A percentile compares a stretch with the other conserved stretches of the same genome.
These are phyloP conservation scores for Talaromyces adpressus DNA, from an alignment of 495 filamentous ascomycete genomes.

Conservation along the genomic window DNA sequence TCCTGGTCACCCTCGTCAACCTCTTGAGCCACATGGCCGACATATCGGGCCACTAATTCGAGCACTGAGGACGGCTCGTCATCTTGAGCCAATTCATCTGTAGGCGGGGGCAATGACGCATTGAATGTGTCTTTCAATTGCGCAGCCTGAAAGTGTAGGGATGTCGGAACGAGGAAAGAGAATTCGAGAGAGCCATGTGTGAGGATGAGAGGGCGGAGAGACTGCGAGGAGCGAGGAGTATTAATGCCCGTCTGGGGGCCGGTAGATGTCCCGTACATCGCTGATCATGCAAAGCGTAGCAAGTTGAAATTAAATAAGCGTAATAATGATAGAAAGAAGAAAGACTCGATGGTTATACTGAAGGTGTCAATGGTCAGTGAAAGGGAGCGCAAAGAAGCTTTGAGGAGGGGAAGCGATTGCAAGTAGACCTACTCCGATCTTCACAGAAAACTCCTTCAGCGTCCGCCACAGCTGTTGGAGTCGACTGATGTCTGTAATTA, in stretches of 20 bases:
- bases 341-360: constrained; percentile 1
- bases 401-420: constrained; percentile 4
- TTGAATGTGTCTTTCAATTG: constrained; percentile 84
- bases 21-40: constrained; percentile 79
- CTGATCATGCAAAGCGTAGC: neutral
- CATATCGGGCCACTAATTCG: constrained; percentile 87
- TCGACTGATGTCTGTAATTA: constrained; percentile 2
- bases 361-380: neutral
- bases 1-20: constrained; percentile 89
- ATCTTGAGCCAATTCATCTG: constrained; percentile 94
- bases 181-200: constrained; percentile 91
- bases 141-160: constrained; percentile 89
- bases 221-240: constrained; percentile 84
- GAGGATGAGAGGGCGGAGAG: constrained; percentile 80
- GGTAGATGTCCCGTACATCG: constrained; percentile 81
- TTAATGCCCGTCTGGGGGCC: constrained; percentile 90
- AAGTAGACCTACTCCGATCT: constrained; percentile 9
- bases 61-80: constrained; percentile 91
- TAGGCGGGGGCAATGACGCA: constrained; percentile 75
- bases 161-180: constrained; percentile 88
- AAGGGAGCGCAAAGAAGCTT: constrained; percentile 1
- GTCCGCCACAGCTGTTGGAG: constrained; percentile 9
- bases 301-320: neutral
- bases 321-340: constrained; percentile 11
- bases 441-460: constrained; percentile 6